phyloP scores from a whole-genome alignment of 176 grass and related monocot species.

The Thalia dealbata region DNA sequence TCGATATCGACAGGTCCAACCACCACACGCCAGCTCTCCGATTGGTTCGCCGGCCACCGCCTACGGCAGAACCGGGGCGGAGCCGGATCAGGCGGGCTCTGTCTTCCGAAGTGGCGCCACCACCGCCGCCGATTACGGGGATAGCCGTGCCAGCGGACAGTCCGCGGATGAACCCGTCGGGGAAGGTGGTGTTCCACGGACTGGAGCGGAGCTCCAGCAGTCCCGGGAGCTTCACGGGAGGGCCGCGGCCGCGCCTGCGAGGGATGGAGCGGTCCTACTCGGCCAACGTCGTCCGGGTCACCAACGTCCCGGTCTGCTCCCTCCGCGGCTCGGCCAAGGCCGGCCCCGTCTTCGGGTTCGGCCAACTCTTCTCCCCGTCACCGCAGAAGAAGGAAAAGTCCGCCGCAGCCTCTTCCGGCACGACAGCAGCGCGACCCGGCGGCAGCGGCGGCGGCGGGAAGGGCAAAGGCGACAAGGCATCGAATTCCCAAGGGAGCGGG shows the following conservation, averaged over 20 bases:
- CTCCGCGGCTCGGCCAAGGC: constrained; percentile 38
- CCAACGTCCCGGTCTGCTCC: constrained; percentile 59
- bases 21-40: constrained; percentile 37
- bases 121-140: background rate
- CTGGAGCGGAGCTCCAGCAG: constrained; percentile 61
- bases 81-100: constrained; percentile 19
- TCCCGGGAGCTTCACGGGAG: constrained; percentile 29
- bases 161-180: constrained; percentile 53
- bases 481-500: constrained; percentile 1
- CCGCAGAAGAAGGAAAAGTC: constrained; percentile 47
- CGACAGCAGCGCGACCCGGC: background rate
- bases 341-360: constrained; percentile 54
- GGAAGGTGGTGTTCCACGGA: constrained; percentile 53
- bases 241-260: constrained; percentile 31
- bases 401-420: background rate
- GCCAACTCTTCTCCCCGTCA: constrained; percentile 55
- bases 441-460: background rate
- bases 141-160: constrained; percentile 35
- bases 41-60: constrained; percentile 15
- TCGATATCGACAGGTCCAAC: constrained; percentile 20
- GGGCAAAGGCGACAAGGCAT: background rate
- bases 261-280: constrained; percentile 67
- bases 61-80: constrained; percentile 12
- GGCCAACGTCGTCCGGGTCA: constrained; percentile 53
- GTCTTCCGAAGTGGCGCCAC: background rate